phyloP scores from a whole-genome alignment of 768 basidiomycete species.

The Psilocybe cyanescens region DNA sequence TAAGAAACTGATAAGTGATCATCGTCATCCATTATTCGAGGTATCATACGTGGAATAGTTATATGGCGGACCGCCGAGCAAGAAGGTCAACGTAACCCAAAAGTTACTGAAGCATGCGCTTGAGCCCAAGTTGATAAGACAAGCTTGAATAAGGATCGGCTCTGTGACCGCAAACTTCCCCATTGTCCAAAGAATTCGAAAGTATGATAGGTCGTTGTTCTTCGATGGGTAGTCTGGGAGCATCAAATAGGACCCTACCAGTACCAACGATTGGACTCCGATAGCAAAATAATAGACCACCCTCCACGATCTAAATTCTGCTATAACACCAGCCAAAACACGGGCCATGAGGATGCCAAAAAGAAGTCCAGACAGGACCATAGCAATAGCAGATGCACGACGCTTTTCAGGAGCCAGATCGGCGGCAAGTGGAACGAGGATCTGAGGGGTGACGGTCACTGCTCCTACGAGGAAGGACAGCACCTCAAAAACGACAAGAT shows the following conservation, averaged over 20 bases:
- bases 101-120: constrained; percentile 64
- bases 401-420: constrained; percentile 80
- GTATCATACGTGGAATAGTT: constrained; percentile 66
- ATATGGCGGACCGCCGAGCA: constrained; percentile 78
- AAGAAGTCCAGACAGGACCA: constrained; percentile 69
- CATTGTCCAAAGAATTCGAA: constrained; percentile 76
- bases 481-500: constrained; percentile 62
- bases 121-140: constrained; percentile 62
- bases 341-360: constrained; percentile 78
- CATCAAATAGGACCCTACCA: constrained; percentile 60
- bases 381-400: constrained; percentile 76
- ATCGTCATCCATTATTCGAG: background rate
- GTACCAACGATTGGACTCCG: constrained; percentile 64
- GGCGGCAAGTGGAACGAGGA: constrained; percentile 78
- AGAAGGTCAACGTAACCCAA: constrained; percentile 82
- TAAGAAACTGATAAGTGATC: background rate
- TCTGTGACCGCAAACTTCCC: constrained; percentile 76
- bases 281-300: constrained; percentile 82
- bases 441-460: constrained; percentile 71
- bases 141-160: constrained; percentile 73
- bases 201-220: constrained; percentile 65
- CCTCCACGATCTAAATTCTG: constrained; percentile 71
- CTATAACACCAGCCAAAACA: constrained; percentile 76
- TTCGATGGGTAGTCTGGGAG: constrained; percentile 87
- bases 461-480: constrained; percentile 76